These are phyloP conservation scores for Suhomyces canberraensis DNA, from an alignment of 805 yeast species.

Conservation along the genomic window DNA sequence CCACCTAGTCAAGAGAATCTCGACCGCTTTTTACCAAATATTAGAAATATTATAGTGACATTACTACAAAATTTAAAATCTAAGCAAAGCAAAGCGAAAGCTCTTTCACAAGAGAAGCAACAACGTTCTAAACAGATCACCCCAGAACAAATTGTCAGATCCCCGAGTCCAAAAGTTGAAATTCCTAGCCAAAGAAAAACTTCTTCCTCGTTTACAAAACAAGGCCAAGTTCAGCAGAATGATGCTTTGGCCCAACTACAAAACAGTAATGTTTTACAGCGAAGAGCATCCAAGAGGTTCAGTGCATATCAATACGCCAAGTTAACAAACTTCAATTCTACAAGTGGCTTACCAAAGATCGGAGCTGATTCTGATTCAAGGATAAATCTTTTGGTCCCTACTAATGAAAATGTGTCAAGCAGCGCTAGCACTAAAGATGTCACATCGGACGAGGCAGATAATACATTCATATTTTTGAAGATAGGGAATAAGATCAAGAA, in stretches of 20 bases:
- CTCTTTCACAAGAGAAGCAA: constrained; percentile 23
- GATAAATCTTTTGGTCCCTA: neutral
- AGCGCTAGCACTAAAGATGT: constrained; percentile 2
- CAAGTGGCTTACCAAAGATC: constrained; percentile 12
- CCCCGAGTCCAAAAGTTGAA: neutral
- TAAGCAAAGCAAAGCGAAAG: constrained; percentile 62
- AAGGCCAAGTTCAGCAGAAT: constrained; percentile 7
- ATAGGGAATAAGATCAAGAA: constrained; percentile 55
- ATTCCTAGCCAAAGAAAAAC: constrained; percentile 5
- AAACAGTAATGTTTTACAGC: constrained; percentile 75
- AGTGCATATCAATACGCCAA: constrained; percentile 92
- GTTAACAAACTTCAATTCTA: constrained; percentile 44
- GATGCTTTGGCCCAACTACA: constrained; percentile 79
- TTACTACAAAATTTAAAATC: constrained; percentile 74
- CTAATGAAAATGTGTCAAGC: neutral
- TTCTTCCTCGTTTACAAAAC: neutral
- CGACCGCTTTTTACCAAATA: constrained; percentile 76
- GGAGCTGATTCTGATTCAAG: constrained; percentile 1
- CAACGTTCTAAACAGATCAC: constrained; percentile 10
- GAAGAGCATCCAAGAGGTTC: constrained; percentile 91
- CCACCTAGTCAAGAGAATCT: constrained; percentile 79
- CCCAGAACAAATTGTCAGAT: constrained; percentile 10
- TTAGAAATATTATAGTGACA: constrained; percentile 80
- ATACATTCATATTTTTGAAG: constrained; percentile 43
- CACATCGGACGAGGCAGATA: constrained; percentile 3